A percentile compares a stretch with the other conserved stretches of the same genome.
Conservation (phyloP, 805 yeast genomes). For the Grigorovia transvaalensis region DNA sequence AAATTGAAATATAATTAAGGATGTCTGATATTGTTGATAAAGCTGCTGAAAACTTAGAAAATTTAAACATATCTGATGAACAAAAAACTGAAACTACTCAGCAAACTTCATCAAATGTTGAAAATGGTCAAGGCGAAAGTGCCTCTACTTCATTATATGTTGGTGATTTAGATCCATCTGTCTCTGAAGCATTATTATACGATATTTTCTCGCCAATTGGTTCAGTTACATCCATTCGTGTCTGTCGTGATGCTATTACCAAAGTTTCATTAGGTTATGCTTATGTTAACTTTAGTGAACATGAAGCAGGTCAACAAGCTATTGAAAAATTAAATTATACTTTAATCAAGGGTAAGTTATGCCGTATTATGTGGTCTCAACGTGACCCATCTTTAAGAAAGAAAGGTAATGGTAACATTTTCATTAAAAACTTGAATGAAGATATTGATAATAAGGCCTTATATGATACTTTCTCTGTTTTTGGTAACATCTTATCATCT, state of each 20-base stretch:
- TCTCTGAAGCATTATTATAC: conserved; percentile 87
- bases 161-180: conserved; percentile 89
- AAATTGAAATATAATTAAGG: conserved; percentile 1
- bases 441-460: conserved; percentile 98
- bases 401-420: conserved; percentile 92
- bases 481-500: conserved; percentile 91
- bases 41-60: conserved; percentile 29
- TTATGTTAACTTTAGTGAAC: conserved; percentile 88
- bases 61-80: conserved; percentile 26
- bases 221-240: conserved; percentile 92
- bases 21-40: conserved; percentile 32
- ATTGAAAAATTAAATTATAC: conserved; percentile 92
- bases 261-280: conserved; percentile 97
- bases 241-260: conserved; percentile 96
- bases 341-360: conserved; percentile 86
- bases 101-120: conserved; percentile 16
- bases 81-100: conserved; percentile 20
- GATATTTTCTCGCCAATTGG: conserved; percentile 94
- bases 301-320: conserved; percentile 86
- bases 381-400: conserved; percentile 94
- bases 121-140: conserved; percentile 33
- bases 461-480: conserved; percentile 95
- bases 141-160: conserved; percentile 84
- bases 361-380: conserved; percentile 99
- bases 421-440: conserved; percentile 96